Percentiles rank a stretch among this genome's conserved stretches.
Conservation (phyloP, 75 land plant species). For the Cryptomeria japonica region DNA sequence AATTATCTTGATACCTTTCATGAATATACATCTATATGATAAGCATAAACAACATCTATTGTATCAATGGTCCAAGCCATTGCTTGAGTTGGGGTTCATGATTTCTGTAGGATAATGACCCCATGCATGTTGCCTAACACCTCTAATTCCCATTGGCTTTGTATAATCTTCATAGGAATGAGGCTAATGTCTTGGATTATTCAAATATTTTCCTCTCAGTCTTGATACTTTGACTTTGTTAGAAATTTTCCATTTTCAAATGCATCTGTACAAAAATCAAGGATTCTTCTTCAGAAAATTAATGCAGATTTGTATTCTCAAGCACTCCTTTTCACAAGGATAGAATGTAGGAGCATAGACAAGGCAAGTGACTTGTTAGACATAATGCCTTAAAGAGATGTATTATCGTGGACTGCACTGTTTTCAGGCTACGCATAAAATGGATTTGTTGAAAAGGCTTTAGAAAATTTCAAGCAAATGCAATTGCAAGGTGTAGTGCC, state of each 20-base stretch:
- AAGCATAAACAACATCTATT: slow-evolving; percentile 59
- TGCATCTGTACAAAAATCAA: no score
- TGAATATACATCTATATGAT: slow-evolving; percentile 53
- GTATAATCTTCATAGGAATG: background rate
- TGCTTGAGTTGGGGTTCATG: slow-evolving; percentile 55
- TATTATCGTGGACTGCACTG: no score
- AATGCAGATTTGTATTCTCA: no score
- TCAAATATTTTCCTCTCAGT: background rate
- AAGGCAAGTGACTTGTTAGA: no score
- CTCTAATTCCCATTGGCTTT: slow-evolving; percentile 38
- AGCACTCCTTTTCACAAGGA: no score
- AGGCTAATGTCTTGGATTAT: background rate
- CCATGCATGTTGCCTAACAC: slow-evolving; percentile 67
- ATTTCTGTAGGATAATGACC: slow-evolving; percentile 70
- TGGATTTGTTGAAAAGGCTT: no score
- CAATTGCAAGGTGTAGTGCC: no score
- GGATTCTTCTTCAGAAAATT: no score
- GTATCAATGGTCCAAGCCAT: slow-evolving; percentile 77
- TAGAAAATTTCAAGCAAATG: no score
- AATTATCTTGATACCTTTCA: slow-evolving; percentile 53
- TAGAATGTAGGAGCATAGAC: no score
- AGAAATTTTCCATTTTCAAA: background rate
- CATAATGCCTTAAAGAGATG: no score
- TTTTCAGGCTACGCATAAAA: no score
- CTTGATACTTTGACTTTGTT: background rate